Base-by-base conservation (phyloP, 305 asterid species). In the Fraxinus latifolia region DNA sequence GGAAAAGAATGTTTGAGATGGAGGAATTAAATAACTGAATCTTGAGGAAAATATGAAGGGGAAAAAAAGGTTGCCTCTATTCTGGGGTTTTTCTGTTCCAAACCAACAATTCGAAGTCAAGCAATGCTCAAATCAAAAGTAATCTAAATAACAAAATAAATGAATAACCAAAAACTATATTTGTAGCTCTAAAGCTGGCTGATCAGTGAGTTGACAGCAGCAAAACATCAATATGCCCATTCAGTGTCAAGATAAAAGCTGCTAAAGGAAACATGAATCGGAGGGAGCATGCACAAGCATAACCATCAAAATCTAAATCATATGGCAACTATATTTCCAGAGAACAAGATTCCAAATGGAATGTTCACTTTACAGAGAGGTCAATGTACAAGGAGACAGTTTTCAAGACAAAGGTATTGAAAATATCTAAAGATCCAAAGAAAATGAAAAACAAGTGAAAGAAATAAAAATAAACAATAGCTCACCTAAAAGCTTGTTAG, bases 401-500 rank as follows among this genome's bases (percentile, higher is more conserved):
- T 55, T 55, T 55, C 29, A 55, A 55, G 27, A 55, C 67, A 55
- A 50, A 50, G 27, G 67, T 19, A 55, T 55, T 19, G 25, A 55
- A 55, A 19, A 55, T 6, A 55, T 17, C 67, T 55, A 55, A 17
- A 55, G 67, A 55, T 55, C 65, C 78, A 80, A 37, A 70, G 36
- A 53, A 65, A 74, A 84, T 68, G 34, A 34, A 19, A 47, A 23
- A 68, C 36, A 76, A 29, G 7, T 19, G 79, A 21, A 80, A 37
- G 77, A 31, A 17, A 74, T 3, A 36, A 53, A 9, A 75, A 78
- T 4, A 39, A 75, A 71, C 2, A 23, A 42, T 5, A 79, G 83
- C 89, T 83, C 77, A 96, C 98, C 95, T 60, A 96, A 79, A 77
- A 80, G 86, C 86, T 86, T 90, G 84, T 86, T 90, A 77, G 90